Percentiles rank a stretch among this genome's conserved stretches.
These are phyloP conservation scores for Amaranthus palmeri DNA, from an alignment of 148 eudicot genomes.

Conservation along the genomic window DNA sequence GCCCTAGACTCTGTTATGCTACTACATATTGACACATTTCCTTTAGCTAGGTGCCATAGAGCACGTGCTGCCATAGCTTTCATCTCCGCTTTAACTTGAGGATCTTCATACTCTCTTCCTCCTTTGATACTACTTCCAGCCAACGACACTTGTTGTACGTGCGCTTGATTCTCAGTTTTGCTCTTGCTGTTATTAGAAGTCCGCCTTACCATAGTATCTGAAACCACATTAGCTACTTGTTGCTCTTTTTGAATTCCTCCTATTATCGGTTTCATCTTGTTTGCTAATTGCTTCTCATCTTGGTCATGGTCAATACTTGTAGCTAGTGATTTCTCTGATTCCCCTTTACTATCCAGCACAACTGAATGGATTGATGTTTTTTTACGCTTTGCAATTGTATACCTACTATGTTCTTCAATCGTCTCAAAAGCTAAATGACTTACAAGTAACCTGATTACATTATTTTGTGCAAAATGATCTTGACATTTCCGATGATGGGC, in stretches of 20 bases:
- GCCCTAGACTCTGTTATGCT: conserved; percentile 76
- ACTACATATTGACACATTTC: conserved; percentile 56
- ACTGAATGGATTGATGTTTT: conserved; percentile 50
- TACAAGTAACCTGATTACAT: conserved; percentile 59
- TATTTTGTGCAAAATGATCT: conserved; percentile 73
- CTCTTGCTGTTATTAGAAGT: not conserved
- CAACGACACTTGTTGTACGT: conserved; percentile 27
- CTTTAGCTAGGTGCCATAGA: conserved; percentile 55
- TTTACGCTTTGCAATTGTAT: conserved; percentile 47
- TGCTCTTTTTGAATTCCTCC: conserved; percentile 2
- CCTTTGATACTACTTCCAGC: conserved; percentile 58
- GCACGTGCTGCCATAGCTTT: conserved; percentile 82
- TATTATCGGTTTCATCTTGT: conserved; percentile 28
- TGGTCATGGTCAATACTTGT: conserved; percentile 12
- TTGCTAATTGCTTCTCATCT: conserved; percentile 24
- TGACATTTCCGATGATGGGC: conserved; percentile 69
- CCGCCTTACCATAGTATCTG: conserved; percentile 19
- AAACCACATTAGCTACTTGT: conserved; percentile 22
- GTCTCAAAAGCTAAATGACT: conserved; percentile 86
- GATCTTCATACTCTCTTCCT: conserved; percentile 63
- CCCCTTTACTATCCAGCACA: conserved; percentile 30
- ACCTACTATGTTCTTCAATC: conserved; percentile 73
- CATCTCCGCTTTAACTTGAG: conserved; percentile 68
- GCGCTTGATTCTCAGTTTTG: not conserved
- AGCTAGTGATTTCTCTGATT: not conserved